phyloP scores from a whole-genome alignment of 805 yeast genomes.

The Yarrowia divulgata region DNA sequence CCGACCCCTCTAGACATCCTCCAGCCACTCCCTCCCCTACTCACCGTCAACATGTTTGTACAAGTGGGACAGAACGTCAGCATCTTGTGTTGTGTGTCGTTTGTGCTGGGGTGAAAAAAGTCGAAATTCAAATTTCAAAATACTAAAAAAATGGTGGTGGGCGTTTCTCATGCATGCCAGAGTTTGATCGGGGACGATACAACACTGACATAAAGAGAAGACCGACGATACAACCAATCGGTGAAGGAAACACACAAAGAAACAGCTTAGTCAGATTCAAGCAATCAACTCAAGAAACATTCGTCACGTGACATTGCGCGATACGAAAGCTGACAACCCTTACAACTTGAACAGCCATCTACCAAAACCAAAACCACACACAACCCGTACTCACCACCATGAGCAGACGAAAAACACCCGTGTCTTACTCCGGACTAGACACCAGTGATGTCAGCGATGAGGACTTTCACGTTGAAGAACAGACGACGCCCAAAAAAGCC shows the following conservation, averaged over 20 bases:
- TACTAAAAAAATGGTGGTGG: constrained; percentile 32
- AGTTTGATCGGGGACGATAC: background rate
- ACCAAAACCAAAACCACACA: background rate
- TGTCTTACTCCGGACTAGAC: constrained; percentile 13
- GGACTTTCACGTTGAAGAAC: constrained; percentile 2
- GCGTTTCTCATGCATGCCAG: constrained; percentile 23
- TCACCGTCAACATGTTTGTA: constrained; percentile 81
- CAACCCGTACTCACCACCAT: background rate
- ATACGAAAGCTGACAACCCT: no score
- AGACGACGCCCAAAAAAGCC: background rate
- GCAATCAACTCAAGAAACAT: no score
- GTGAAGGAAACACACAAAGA: no score
- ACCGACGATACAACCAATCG: no score
- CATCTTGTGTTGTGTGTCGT: constrained; percentile 56
- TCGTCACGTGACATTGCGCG: no score
- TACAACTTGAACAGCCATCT: no score
- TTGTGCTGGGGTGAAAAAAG: background rate
- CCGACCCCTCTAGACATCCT: background rate
- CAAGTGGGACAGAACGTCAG: constrained; percentile 95
- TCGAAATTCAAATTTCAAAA: constrained; percentile 10
- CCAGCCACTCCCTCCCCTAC: background rate
- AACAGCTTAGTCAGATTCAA: no score
- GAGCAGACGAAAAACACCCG: background rate
- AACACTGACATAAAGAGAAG: no score
- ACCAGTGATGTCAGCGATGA: constrained; percentile 22